phyloP scores from a whole-genome alignment of 164 flowering plant species.

The Magnolia sinica region DNA sequence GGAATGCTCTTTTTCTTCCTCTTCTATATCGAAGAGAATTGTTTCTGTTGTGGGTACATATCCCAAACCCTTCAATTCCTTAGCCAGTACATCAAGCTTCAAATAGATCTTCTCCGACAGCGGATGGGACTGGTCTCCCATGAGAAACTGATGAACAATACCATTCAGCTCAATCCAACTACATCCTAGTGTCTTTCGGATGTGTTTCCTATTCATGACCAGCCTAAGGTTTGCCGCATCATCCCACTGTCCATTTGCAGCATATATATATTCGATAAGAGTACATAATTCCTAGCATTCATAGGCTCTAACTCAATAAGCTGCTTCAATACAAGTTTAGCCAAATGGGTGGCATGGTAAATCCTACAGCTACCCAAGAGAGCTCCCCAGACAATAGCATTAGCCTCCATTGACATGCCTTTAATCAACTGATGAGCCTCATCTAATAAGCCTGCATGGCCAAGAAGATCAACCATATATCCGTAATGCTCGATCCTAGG shows the following conservation, averaged over 20 bases:
- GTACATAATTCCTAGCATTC: slow-evolving; percentile 31
- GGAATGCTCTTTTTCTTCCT: slow-evolving; percentile 34
- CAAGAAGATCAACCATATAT: slow-evolving; percentile 34
- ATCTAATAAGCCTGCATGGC: slow-evolving; percentile 27
- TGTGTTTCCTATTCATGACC: slow-evolving; percentile 18
- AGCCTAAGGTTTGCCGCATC: slow-evolving; percentile 29
- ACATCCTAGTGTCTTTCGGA: slow-evolving; percentile 27
- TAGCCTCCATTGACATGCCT: slow-evolving; percentile 31
- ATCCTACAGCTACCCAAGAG: slow-evolving; percentile 29
- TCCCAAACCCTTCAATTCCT: slow-evolving; percentile 21
- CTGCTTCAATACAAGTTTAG: slow-evolving; percentile 23
- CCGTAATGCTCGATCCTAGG: slow-evolving; percentile 35
- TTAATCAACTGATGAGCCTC: slow-evolving; percentile 30
- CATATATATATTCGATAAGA: slow-evolving; percentile 27
- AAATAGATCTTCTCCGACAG: slow-evolving; percentile 22
- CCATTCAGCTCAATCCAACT: slow-evolving; percentile 33
- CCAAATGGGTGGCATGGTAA: slow-evolving; percentile 21
- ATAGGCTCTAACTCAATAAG: slow-evolving; percentile 31
- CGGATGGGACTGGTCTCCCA: slow-evolving; percentile 25
- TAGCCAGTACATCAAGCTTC: slow-evolving; percentile 27
- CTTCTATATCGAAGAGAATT: slow-evolving; percentile 32
- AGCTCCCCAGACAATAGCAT: slow-evolving; percentile 38
- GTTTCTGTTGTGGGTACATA: slow-evolving; percentile 24
- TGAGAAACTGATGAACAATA: slow-evolving; percentile 28
- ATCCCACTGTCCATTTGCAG: slow-evolving; percentile 26